Conservation (phyloP, 768 basidiomycete species). For the Termitomyces eurrhizus region DNA sequence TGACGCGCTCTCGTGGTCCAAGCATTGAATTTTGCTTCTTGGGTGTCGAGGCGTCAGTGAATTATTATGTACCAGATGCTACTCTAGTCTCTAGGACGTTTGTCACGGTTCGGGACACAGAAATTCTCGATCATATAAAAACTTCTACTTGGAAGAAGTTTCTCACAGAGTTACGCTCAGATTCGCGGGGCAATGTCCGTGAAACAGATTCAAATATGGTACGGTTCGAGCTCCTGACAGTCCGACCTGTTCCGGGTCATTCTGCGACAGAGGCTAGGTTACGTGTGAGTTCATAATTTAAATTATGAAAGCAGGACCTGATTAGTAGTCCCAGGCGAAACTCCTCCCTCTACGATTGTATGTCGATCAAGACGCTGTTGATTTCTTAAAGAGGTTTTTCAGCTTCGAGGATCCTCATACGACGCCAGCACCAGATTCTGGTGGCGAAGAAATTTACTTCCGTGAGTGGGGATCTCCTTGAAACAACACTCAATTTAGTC, state of each 20-base stretch:
- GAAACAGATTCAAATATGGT: slow-evolving; percentile 95
- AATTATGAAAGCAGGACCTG: not conserved
- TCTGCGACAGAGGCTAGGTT: slow-evolving; percentile 75
- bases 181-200: slow-evolving; percentile 82
- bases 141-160: slow-evolving; percentile 99
- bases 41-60: slow-evolving; percentile 61
- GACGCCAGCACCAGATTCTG: slow-evolving; percentile 29
- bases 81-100: slow-evolving; percentile 62
- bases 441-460: slow-evolving; percentile 60
- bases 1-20: slow-evolving; percentile 71
- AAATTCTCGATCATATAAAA: slow-evolving; percentile 96
- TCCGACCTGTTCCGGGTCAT: slow-evolving; percentile 67
- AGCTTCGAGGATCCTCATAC: slow-evolving; percentile 71
- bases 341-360: slow-evolving; percentile 87
- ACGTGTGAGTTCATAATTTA: slow-evolving; percentile 45
- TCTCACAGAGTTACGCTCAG: slow-evolving; percentile 78
- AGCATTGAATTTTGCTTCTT: slow-evolving; percentile 82
- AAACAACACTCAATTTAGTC: not conserved
- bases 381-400: slow-evolving; percentile 96
- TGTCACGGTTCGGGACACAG: slow-evolving; percentile 65
- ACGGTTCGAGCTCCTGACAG: slow-evolving; percentile 72
- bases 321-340: slow-evolving; percentile 57
- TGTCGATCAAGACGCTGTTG: slow-evolving; percentile 97
- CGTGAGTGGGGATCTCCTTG: slow-evolving; percentile 43
- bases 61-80: slow-evolving; percentile 54